A percentile compares a stretch with the other conserved stretches of the same genome.
Conservation (phyloP, 1,139 yeast species). For the Kodamaea sp. region DNA sequence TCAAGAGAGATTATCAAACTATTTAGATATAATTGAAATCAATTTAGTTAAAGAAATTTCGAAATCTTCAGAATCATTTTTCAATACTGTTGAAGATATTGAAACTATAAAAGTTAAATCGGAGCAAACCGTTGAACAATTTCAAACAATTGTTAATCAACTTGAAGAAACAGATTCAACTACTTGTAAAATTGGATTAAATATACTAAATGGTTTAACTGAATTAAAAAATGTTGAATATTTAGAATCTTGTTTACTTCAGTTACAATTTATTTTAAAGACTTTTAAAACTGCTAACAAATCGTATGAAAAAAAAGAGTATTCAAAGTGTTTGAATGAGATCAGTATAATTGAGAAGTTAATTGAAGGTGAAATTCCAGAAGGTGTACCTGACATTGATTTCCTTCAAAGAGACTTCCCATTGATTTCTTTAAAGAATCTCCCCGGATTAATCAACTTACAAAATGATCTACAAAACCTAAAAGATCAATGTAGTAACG, state of each 20-base stretch:
- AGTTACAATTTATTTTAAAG: constrained; percentile 50
- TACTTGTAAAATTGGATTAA: constrained; percentile 52
- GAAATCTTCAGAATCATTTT: constrained; percentile 77
- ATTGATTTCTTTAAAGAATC: constrained; percentile 46
- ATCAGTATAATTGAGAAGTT: constrained; percentile 56
- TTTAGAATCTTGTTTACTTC: constrained; percentile 64
- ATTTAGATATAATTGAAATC: constrained; percentile 81
- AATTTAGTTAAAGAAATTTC: constrained; percentile 80
- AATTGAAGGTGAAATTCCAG: constrained; percentile 59
- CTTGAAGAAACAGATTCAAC: constrained; percentile 43
- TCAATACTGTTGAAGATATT: constrained; percentile 77
- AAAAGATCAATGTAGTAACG: constrained; percentile 59
- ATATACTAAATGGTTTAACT: constrained; percentile 49
- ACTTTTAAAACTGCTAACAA: constrained; percentile 52
- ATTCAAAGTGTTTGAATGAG: constrained; percentile 44
- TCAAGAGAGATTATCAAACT: constrained; percentile 80
- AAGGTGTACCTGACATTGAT: too few species aligned
- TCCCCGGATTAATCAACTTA: constrained; percentile 59
- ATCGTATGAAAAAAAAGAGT: constrained; percentile 41
- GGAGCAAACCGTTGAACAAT: constrained; percentile 44
- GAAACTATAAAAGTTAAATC: constrained; percentile 60
- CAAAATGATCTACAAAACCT: constrained; percentile 50
- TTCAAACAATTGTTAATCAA: constrained; percentile 43
- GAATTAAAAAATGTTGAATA: constrained; percentile 58
- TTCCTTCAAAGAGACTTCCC: too few species aligned